Base-by-base conservation (phyloP, 2,329 filamentous ascomycete species). In the Fusarium devonianum region DNA sequence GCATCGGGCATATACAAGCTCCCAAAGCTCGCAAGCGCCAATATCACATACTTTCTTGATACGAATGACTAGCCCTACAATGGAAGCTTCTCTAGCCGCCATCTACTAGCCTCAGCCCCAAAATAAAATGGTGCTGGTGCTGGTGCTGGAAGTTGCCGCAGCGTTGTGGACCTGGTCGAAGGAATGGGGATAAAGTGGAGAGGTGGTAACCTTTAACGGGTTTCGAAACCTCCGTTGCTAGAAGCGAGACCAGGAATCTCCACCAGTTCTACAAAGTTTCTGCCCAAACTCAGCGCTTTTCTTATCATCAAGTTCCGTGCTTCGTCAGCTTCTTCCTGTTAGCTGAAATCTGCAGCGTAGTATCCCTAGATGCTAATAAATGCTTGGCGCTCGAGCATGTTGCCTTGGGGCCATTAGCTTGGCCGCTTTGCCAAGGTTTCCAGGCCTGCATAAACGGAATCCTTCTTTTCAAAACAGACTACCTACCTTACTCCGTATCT, bases 191-290 rank as follows among this genome's bases (percentile, higher is more conserved):
- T 45, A 57, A 52, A 55, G 60, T 59, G 60, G 60, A 63, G 55
- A 49, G 12, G 40, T 22, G 29, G 39, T 18, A 44, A 41, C 50
- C 41, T 47, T 34, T 30, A 49, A 37, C 43, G 53, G 48, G 61
- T 63, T 64, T 63, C 61, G 61, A 64, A 64, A 64, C 58, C 53
- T 30, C 61, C 58, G 58, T 61, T 44, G 50, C 44, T 42, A 41
- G 40, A 52, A 52, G 41, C 53, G 41, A 56, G 26, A 36, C 50
- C 39, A 25, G 39, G 55, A 58, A 52, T 39, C 33, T 47, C 36
- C 35, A 36, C 38, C 51, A 40, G 41, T 43, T 58, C 44, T 40
- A 22, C 33, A 22, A 46, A 39, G 39, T 18, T 18, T 32, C 30
- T 35, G 25, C 21, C 35, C 25, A 34, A 37, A n/a, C 14, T 29